phyloP scores from a whole-genome alignment of 176 grass and related monocot species.

The Thinopyrum elongatum region DNA sequence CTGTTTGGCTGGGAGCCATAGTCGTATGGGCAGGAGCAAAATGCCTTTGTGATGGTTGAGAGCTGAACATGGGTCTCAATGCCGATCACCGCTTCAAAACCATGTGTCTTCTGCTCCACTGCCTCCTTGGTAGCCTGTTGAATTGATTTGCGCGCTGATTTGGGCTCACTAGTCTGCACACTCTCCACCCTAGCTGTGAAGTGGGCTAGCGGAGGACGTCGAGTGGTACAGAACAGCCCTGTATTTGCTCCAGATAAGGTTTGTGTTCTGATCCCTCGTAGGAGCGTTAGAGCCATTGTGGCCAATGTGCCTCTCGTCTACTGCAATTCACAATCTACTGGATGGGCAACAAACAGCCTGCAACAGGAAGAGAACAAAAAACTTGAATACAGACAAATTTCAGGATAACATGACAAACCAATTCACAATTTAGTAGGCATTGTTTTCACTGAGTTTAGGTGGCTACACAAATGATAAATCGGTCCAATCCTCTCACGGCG shows the following conservation, averaged over 20 bases:
- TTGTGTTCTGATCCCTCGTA: conserved; percentile 52
- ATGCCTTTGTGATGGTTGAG: conserved; percentile 73
- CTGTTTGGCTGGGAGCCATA: conserved; percentile 79
- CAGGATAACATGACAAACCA: neutral
- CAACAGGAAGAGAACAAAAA: neutral
- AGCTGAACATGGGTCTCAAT: conserved; percentile 97
- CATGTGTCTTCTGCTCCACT: conserved; percentile 47
- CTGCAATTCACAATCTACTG: neutral
- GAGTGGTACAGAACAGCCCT: conserved; percentile 38
- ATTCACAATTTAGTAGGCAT: neutral
- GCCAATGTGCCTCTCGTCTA: neutral
- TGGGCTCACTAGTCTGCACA: conserved; percentile 34
- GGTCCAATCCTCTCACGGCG: neutral
- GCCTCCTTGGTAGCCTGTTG: conserved; percentile 50
- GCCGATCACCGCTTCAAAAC: conserved; percentile 82
- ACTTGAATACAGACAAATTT: neutral
- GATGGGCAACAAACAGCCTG: neutral
- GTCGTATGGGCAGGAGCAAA: conserved; percentile 75
- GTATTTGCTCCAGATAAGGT: neutral
- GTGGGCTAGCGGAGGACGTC: neutral
- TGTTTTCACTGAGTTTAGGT: neutral
- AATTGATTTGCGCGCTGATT: conserved; percentile 30
- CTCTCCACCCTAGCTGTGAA: conserved; percentile 36
- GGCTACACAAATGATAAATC: conserved; percentile 1
- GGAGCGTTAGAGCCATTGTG: conserved; percentile 61